phyloP scores from a whole-genome alignment of 2,329 filamentous ascomycete genomes.

The Microcyclosporella mali region DNA sequence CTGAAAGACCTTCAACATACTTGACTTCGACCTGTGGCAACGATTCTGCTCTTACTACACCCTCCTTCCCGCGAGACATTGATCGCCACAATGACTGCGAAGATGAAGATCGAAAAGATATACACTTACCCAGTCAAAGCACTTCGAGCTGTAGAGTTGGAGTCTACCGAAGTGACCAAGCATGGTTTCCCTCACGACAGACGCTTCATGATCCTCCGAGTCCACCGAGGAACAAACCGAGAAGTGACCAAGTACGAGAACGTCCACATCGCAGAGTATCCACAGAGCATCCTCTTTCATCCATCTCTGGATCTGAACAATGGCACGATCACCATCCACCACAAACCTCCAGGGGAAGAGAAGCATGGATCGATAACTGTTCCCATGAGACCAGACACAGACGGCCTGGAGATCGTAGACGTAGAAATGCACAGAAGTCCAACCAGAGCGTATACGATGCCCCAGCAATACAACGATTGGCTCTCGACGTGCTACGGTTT shows the following conservation, averaged over 20 bases:
- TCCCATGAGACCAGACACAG: slow-evolving; percentile 36
- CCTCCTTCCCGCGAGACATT: too few species aligned
- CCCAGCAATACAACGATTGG: slow-evolving; percentile 37
- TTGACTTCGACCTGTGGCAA: too few species aligned
- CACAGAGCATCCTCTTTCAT: slow-evolving; percentile 38
- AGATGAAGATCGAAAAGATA: slow-evolving; percentile 35
- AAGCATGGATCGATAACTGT: slow-evolving; percentile 34
- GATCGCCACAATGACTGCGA: too few species aligned
- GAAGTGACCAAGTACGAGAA: slow-evolving; percentile 30
- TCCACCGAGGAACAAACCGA: slow-evolving; percentile 29
- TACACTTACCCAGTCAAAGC: slow-evolving; percentile 47
- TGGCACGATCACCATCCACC: slow-evolving; percentile 35
- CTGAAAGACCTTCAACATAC: too few species aligned
- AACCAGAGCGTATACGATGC: slow-evolving; percentile 41
- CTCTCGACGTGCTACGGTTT: slow-evolving; percentile 41
- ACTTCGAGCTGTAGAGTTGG: slow-evolving; percentile 35
- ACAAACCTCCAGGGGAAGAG: slow-evolving; percentile 29
- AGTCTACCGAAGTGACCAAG: slow-evolving; percentile 36
- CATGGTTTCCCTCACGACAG: slow-evolving; percentile 44
- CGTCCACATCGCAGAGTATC: slow-evolving; percentile 38
- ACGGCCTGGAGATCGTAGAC: slow-evolving; percentile 32
- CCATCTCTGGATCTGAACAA: slow-evolving; percentile 32
- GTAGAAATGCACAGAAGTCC: slow-evolving; percentile 42
- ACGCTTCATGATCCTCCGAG: slow-evolving; percentile 38
- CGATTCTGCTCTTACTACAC: too few species aligned